A percentile compares a stretch with the other conserved stretches of the same genome.
Evolutionary conservation across 2,329 filamentous ascomycete species (phyloP).

Genomic region (Bipolaris bicolor): DNA sequence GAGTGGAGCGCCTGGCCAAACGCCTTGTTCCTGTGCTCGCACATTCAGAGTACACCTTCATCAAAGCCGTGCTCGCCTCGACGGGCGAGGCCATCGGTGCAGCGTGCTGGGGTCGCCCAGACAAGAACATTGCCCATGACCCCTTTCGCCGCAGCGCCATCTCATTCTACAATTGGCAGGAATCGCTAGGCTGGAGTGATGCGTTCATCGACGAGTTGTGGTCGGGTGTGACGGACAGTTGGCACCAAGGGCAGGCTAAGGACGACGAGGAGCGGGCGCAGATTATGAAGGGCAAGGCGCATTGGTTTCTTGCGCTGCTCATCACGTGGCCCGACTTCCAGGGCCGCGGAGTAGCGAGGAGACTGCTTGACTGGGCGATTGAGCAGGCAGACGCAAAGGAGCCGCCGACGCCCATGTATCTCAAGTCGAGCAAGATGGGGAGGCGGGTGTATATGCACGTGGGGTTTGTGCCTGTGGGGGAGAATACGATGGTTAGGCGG

Average conservation of each 20-base stretch:
- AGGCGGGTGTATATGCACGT: constrained; percentile 38
- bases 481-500: constrained; percentile 28
- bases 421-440: constrained; percentile 35
- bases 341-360: constrained; percentile 36
- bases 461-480: constrained; percentile 35
- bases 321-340: constrained; percentile 39
- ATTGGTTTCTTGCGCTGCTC: constrained; percentile 44
- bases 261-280: constrained; percentile 28
- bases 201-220: constrained; percentile 37
- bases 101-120: constrained; percentile 38
- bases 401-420: constrained; percentile 36
- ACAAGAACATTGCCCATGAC: constrained; percentile 23
- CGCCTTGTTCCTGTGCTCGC: constrained; percentile 29
- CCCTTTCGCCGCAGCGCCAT: constrained; percentile 28
- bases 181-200: constrained; percentile 29
- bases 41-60: constrained; percentile 24
- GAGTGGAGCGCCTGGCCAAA: constrained; percentile 27
- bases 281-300: constrained; percentile 27
- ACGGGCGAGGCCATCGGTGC: constrained; percentile 31
- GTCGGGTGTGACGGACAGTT: constrained; percentile 22
- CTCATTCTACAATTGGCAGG: constrained; percentile 29
- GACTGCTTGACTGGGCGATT: constrained; percentile 40
- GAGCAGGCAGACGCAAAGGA: constrained; percentile 35
- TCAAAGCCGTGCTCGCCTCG: constrained; percentile 36
- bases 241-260: constrained; percentile 25